Conservation (phyloP, 202 grass and related monocot genomes). For the Schoenoplectus tabernaemontani region DNA sequence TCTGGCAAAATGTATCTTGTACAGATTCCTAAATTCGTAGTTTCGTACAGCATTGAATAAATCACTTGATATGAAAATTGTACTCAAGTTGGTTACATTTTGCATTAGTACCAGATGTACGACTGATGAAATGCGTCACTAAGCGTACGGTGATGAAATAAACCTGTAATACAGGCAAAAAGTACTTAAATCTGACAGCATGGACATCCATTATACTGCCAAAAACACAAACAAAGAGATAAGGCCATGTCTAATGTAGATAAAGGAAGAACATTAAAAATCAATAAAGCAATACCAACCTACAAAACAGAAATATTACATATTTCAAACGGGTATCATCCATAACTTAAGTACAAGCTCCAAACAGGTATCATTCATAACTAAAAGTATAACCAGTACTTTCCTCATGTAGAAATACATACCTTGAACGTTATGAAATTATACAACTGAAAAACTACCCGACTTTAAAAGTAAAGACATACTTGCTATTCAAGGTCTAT, state of each 20-base stretch:
- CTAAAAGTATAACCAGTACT: not conserved
- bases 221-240: no score
- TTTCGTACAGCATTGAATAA: no score
- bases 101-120: no score
- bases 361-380: not conserved
- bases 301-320: not conserved
- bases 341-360: not conserved
- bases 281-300: not conserved
- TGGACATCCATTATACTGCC: no score
- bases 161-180: no score
- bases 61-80: no score
- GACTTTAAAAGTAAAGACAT: conserved; percentile 2
- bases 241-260: not conserved
- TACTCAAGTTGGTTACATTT: no score
- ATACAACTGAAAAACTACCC: conserved; percentile 14
- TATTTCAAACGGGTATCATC: not conserved
- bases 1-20: no score
- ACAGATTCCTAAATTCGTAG: no score
- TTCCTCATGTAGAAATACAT: conserved; percentile 3
- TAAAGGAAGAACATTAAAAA: not conserved
- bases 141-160: no score
- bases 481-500: conserved; percentile 6
- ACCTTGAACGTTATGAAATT: conserved; percentile 16
- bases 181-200: no score
- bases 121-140: no score